Evolutionary conservation across 805 yeast species (phyloP).

Genomic region (Kodamaea leandrae): DNA sequence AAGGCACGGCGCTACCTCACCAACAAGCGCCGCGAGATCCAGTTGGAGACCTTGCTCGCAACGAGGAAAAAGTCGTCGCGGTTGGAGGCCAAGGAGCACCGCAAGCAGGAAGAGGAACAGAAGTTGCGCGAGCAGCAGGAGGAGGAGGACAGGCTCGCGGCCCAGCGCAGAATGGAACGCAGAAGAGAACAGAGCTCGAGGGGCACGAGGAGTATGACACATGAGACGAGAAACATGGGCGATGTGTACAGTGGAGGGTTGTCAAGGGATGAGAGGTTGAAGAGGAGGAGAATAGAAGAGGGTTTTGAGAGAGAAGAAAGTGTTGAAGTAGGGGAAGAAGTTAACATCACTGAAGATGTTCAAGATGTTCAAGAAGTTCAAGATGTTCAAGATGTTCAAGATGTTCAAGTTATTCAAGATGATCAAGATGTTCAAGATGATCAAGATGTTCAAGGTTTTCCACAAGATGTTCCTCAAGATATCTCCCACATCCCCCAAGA

Average conservation of each 20-base stretch:
- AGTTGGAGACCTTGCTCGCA: conserved; percentile 60
- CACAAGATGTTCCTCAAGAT: neutral
- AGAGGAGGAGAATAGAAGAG: neutral
- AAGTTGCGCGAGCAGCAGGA: conserved; percentile 45
- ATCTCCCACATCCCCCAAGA: neutral
- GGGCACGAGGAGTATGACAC: conserved; percentile 12
- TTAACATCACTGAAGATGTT: too few relatives aligned
- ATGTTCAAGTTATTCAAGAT: too few relatives aligned
- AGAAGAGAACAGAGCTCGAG: conserved; percentile 33
- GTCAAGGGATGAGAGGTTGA: conserved; percentile 31
- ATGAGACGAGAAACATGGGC: conserved; percentile 10
- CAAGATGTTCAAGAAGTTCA: too few relatives aligned
- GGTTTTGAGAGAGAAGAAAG: neutral
- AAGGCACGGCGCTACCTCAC: conserved; percentile 52
- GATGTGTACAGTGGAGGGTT: conserved; percentile 6
- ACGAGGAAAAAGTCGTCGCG: conserved; percentile 74
- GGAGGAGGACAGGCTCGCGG: conserved; percentile 43
- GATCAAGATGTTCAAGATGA: too few relatives aligned
- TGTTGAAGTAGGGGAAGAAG: neutral
- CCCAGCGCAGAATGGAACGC: conserved; percentile 40
- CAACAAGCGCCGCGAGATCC: conserved; percentile 59
- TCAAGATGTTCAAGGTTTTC: neutral
- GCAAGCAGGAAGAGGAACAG: conserved; percentile 52
- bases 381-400: too few relatives aligned
- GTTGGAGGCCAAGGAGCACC: conserved; percentile 59